Percentiles rank a stretch among this genome's conserved stretches.
These are phyloP conservation scores for Fraxinus quadrangulata DNA, from an alignment of 257 asterid genomes.

Conservation along the genomic window DNA sequence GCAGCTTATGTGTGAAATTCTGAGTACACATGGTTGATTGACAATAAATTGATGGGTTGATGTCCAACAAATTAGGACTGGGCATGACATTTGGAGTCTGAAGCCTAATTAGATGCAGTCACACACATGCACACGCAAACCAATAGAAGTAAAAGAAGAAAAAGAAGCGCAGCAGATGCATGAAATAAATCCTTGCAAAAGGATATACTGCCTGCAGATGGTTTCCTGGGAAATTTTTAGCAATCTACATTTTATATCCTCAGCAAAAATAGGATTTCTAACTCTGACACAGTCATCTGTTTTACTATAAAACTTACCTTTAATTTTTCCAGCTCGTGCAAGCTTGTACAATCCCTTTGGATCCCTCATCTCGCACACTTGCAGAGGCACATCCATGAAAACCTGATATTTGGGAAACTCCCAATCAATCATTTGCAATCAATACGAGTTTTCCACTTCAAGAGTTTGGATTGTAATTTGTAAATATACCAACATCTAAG, in stretches of 20 bases:
- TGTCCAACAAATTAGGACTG: neutral
- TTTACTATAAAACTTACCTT: constrained; percentile 50
- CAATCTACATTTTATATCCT: neutral
- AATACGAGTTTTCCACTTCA: neutral
- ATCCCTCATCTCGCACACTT: constrained; percentile 91
- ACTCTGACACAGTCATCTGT: neutral
- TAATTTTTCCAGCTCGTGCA: constrained; percentile 92
- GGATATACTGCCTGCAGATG: neutral
- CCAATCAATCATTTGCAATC: constrained; percentile 1
- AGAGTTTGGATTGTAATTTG: neutral
- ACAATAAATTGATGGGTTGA: neutral
- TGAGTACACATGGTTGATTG: neutral
- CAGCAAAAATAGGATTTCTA: neutral
- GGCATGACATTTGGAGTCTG: too few species aligned
- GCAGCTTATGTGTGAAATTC: neutral
- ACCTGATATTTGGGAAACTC: constrained; percentile 52
- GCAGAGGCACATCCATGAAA: constrained; percentile 86
- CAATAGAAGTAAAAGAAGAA: too few species aligned
- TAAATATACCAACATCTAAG: constrained; percentile 1
- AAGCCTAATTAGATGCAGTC: too few species aligned
- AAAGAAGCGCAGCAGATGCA: neutral
- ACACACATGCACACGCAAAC: too few species aligned
- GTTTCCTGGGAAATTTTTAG: neutral
- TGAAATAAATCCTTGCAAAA: neutral
- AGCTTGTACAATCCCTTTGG: constrained; percentile 98